Conservation (phyloP, 148 eudicot species). For the Euryodendron excelsum region DNA sequence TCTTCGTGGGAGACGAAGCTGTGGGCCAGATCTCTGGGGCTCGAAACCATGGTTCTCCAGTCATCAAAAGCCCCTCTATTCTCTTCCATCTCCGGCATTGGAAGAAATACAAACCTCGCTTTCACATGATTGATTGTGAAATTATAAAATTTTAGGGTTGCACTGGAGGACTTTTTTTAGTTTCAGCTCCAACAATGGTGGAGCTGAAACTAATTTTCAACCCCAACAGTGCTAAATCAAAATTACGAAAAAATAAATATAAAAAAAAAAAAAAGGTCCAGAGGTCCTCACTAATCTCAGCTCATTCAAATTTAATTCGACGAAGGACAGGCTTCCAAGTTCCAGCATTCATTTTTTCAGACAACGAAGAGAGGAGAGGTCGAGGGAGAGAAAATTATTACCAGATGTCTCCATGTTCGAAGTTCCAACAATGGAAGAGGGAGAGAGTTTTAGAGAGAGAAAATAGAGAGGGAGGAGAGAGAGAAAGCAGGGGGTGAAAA, state of each 20-base stretch:
- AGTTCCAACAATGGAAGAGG: neutral
- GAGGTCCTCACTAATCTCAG: neutral
- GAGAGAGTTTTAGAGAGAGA: conserved; percentile 4
- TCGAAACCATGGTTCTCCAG: conserved; percentile 7
- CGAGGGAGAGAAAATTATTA: too few species aligned
- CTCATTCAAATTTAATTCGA: neutral
- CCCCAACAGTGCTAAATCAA: neutral
- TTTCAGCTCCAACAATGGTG: conserved; percentile 21
- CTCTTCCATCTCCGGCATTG: conserved; percentile 9
- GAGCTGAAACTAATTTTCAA: conserved; percentile 15
- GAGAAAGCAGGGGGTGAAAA: too few species aligned
- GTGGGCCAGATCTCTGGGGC: neutral
- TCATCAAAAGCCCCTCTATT: neutral
- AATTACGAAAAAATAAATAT: neutral
- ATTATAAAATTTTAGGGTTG: neutral
- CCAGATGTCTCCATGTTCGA: neutral
- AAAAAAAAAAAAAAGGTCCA: neutral
- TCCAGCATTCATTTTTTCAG: too few species aligned
- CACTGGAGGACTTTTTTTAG: neutral
- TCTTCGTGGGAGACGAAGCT: too few species aligned
- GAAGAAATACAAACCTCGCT: neutral
- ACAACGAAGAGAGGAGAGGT: too few species aligned
- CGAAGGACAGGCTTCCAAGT: too few species aligned
- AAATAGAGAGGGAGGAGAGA: too few species aligned
- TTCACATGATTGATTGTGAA: neutral